Conservation (phyloP, 176 grass and related monocot genomes). For the Raddia guianensis region DNA sequence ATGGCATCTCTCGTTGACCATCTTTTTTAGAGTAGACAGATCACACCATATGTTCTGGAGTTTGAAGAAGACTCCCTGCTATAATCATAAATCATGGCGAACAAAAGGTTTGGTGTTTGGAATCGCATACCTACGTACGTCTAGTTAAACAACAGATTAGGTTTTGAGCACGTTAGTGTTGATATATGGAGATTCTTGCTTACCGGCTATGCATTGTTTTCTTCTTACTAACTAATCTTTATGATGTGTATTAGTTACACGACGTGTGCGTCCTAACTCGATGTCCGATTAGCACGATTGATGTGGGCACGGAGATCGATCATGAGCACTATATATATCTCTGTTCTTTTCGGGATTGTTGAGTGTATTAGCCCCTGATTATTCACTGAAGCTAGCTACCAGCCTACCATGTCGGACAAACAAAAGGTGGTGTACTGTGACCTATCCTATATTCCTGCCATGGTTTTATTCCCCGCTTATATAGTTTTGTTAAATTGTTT, state of each 20-base stretch:
- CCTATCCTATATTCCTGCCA: not conserved
- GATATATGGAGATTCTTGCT: not conserved
- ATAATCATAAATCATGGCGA: constrained; percentile 29
- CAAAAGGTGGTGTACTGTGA: constrained; percentile 23
- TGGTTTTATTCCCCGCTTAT: not conserved
- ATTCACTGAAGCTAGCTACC: not conserved
- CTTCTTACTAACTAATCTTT: constrained; percentile 13
- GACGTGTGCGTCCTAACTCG: not conserved
- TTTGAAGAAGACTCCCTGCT: not conserved
- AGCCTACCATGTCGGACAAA: constrained; percentile 28
- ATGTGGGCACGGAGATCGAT: not conserved
- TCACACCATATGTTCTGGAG: constrained; percentile 29
- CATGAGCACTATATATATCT: constrained; percentile 29
- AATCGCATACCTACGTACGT: not conserved
- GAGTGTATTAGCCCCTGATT: not conserved
- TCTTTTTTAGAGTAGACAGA: not conserved
- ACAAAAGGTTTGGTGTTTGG: constrained; percentile 37
- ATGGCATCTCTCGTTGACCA: not conserved
- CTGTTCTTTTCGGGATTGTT: not conserved
- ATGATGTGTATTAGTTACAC: not conserved
- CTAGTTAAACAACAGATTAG: constrained; percentile 7
- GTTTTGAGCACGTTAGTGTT: not conserved
- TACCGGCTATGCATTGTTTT: constrained; percentile 8
- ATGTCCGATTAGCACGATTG: not conserved
- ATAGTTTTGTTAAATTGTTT: not conserved